A percentile compares a stretch with the other conserved stretches of the same genome.
Conservation (phyloP, 2,329 filamentous ascomycete genomes). For the Paecilomyces sp. region DNA sequence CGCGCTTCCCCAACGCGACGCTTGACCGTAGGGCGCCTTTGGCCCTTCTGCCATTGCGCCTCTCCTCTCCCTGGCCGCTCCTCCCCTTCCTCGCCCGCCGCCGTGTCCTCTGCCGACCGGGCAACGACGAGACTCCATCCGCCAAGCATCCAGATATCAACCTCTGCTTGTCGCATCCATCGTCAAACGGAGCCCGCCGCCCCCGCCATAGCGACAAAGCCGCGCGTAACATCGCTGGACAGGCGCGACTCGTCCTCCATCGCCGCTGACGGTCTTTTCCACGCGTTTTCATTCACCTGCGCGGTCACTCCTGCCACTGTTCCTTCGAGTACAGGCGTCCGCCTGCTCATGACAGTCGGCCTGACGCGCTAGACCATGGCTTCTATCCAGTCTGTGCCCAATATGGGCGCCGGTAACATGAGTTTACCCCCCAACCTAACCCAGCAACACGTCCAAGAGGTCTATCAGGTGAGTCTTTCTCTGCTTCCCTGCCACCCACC, state of each 20-base stretch:
- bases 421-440: slow-evolving; percentile 62
- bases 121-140: slow-evolving; percentile 5
- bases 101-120: slow-evolving; percentile 9
- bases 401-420: slow-evolving; percentile 58
- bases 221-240: slow-evolving; percentile 14
- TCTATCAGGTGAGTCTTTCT: slow-evolving; percentile 43
- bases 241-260: slow-evolving; percentile 17
- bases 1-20: slow-evolving; percentile 24
- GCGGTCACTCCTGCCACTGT: slow-evolving; percentile 16
- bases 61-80: slow-evolving; percentile 10
- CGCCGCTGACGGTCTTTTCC: slow-evolving; percentile 8
- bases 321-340: slow-evolving; percentile 7
- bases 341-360: slow-evolving; percentile 24
- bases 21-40: slow-evolving; percentile 13
- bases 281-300: slow-evolving; percentile 12
- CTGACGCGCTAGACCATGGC: slow-evolving; percentile 55
- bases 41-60: slow-evolving; percentile 12
- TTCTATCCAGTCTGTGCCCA: slow-evolving; percentile 67
- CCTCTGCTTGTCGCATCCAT: slow-evolving; percentile 12
- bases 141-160: slow-evolving; percentile 20
- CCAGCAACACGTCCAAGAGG: slow-evolving; percentile 70
- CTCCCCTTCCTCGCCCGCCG: slow-evolving; percentile 14
- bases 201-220: slow-evolving; percentile 12
- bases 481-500: slow-evolving; percentile 3
- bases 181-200: slow-evolving; percentile 12